Evolutionary conservation across 2,329 filamentous ascomycete species (phyloP), one percentile per base, ranked within the genome.

Genomic region (Coniochaeta prunicola): DNA sequence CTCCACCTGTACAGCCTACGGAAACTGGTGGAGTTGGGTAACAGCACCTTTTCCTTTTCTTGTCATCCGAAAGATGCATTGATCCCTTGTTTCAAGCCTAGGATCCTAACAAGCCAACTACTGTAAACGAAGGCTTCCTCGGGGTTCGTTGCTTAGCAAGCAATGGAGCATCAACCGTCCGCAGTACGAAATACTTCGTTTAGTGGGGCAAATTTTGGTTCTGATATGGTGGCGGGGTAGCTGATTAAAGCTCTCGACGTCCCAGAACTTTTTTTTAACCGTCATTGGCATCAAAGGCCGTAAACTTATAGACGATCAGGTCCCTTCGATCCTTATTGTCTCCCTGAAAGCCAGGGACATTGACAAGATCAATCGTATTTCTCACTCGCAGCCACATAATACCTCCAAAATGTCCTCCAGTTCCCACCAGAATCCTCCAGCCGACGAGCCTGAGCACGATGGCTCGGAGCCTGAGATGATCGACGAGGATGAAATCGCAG

Each of bases 401-500:
- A 42, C 34, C 5, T 4, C 4, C 54, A 42, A 19, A 10, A 40
- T 42, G 33, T 30, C 54, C 33, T 56, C 54, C 3, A 42, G 42
- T 7, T n/a, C 17, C 59, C 65, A 76, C 63, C 45, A 50, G 2
- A 9, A 50, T 17, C 45, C 45, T 5, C 45, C 45, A 13, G 21
- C 6, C 24, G 74, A 76, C 57, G 69, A 74, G 58, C 64, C 85
- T 48, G 80, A 85, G 58, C 64, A 85, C 50, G 80, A 85, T 59
- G 83, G 86, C 62, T 82, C 85, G 58, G 84, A 88, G 61, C 84
- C 87, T 66, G 87, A 86, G 64, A 87, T 92, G 75, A 84, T 96
- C 63, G 86, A 87, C 66, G 84, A 84, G 58, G 87, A 89, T 38
- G 92, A 96, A 64, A 88, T 85, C 2, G 88, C 84, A 30, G 91